These are phyloP conservation scores for Clarkia xantiana DNA, from an alignment of 345 rosid genomes.

Conservation along the genomic window DNA sequence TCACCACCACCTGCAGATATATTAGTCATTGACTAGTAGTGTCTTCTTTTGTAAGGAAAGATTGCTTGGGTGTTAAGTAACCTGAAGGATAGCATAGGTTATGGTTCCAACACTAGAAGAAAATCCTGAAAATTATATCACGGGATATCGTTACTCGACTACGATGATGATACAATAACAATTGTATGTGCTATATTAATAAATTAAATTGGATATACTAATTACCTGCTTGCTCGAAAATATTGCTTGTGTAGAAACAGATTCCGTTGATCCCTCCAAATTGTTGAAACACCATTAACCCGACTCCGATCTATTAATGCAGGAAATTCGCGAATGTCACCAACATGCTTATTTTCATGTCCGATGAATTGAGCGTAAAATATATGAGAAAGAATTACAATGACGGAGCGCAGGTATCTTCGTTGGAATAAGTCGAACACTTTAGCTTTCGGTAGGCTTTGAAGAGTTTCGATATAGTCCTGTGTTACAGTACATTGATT, in stretches of 20 bases:
- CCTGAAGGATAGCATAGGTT: constrained; percentile 82
- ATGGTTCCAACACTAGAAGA: constrained; percentile 58
- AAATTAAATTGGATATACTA: background rate
- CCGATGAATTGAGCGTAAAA: background rate
- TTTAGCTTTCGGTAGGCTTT: constrained; percentile 56
- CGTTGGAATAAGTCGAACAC: constrained; percentile 55
- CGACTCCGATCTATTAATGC: constrained; percentile 66
- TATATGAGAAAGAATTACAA: constrained; percentile 21
- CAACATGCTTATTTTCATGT: too few species aligned
- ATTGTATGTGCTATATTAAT: background rate
- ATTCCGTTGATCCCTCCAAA: constrained; percentile 89
- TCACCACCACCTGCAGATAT: constrained; percentile 52
- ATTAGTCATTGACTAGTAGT: background rate
- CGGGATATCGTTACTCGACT: background rate
- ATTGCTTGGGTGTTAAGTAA: constrained; percentile 11
- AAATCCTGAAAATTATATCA: constrained; percentile 33
- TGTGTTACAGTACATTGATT: constrained; percentile 8
- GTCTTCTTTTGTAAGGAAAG: background rate
- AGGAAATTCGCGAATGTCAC: background rate
- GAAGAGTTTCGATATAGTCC: constrained; percentile 70
- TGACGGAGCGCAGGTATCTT: constrained; percentile 64
- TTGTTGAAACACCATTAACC: constrained; percentile 83
- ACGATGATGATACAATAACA: background rate
- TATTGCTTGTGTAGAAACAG: constrained; percentile 63
- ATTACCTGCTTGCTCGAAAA: constrained; percentile 79